phyloP scores from a whole-genome alignment of 1,139 yeast species.

The Geotrichum restrictum region DNA sequence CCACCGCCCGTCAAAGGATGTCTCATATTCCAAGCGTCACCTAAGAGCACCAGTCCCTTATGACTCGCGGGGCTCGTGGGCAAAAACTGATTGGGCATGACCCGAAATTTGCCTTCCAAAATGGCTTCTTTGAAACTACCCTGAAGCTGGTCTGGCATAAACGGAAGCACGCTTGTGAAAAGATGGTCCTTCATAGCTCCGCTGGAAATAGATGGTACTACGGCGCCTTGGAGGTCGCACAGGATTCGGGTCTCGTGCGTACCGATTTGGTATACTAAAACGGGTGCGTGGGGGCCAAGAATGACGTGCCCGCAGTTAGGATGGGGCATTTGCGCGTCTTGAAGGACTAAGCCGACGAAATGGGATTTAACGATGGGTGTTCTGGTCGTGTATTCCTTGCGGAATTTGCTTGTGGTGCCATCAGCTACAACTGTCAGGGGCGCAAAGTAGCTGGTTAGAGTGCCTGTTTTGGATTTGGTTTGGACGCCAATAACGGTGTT shows the following conservation, averaged over 20 bases:
- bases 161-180: constrained; percentile 56
- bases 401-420: constrained; percentile 90
- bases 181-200: constrained; percentile 63
- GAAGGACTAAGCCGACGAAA: constrained; percentile 77
- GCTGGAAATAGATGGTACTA: constrained; percentile 64
- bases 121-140: constrained; percentile 64
- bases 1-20: constrained; percentile 99
- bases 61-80: constrained; percentile 61
- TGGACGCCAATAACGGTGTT: constrained; percentile 62
- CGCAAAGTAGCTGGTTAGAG: constrained; percentile 44
- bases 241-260: constrained; percentile 79
- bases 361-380: constrained; percentile 72
- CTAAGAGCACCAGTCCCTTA: constrained; percentile 79
- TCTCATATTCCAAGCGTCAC: constrained; percentile 95
- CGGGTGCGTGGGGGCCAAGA: constrained; percentile 79
- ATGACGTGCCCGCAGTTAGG: constrained; percentile 85
- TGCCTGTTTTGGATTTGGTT: constrained; percentile 23
- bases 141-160: constrained; percentile 58
- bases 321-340: constrained; percentile 67
- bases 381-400: constrained; percentile 62
- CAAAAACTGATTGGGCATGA: constrained; percentile 93
- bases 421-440: constrained; percentile 78
- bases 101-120: constrained; percentile 52
- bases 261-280: constrained; percentile 83
- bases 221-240: constrained; percentile 78